Evolutionary conservation across 176 grass and related monocot genomes (phyloP), one percentile per base, ranked within the genome.

Genomic region (Tillandsia leiboldiana): DNA sequence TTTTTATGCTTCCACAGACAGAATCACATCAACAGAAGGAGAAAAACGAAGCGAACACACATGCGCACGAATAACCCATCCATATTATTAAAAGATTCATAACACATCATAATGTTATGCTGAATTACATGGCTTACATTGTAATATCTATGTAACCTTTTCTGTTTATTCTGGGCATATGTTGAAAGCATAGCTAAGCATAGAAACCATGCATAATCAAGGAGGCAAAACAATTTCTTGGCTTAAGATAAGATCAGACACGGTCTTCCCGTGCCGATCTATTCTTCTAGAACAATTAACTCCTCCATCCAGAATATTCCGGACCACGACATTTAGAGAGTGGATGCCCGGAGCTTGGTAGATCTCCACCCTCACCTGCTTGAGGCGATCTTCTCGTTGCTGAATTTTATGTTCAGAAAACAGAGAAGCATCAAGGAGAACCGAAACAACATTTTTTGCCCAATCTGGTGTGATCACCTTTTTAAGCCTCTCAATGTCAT

Each of bases 221-320:
- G 70, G 73, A 12, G 82, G 77, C 58, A 87, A 28, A 28, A 82
- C 12, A 66, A 96, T 52, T 72, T 89, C 72, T 71, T 81, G 93
- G 33, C 70, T 83, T 53, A 96, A 67, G 76, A 96, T 87, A 58
- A 96, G 80, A 90, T 96, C 89, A 28, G 93, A 92, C 14, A 90
- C 42, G 24, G 89, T 87, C 74, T 97, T 97, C 8, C 93, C 93
- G 26, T 97, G 89, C 51, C 93, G 64, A 67, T 97, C 93, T 72
- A 97, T 92, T 72, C 93, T 86, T 74, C 93, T 89, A 2, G 93
- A 92, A 66, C 86, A 97, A 77, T 92, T 97, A 4, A 97, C 89
- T 0, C 93, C 89, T 14, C 93, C 89, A 63, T 97, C 93, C 1
- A 97, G 77, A 61, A 92, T 91, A 81, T 92, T 97, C 54, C 82